phyloP scores from a whole-genome alignment of 805 yeast genomes.

The Metschnikowia cerradonensis region DNA sequence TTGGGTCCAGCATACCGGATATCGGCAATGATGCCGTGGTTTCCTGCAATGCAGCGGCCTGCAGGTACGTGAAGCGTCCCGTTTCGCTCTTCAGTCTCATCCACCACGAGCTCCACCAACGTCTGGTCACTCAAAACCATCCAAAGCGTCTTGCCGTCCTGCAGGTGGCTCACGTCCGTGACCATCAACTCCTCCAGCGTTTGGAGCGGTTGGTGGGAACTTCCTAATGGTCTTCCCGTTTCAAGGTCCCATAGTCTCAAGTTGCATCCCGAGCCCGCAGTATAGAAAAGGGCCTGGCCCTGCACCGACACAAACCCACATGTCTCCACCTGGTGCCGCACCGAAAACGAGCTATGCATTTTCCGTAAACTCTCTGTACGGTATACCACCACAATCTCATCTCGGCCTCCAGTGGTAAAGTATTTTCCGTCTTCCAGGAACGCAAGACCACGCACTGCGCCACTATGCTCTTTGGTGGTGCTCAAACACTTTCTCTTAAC shows the following conservation, averaged over 20 bases:
- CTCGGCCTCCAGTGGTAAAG: slow-evolving; percentile 85
- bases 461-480: slow-evolving; percentile 67
- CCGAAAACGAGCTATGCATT: slow-evolving; percentile 64
- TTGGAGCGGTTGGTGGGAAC: slow-evolving; percentile 45
- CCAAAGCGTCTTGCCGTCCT: slow-evolving; percentile 33
- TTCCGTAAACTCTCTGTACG: slow-evolving; percentile 46
- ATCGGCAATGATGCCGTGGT: slow-evolving; percentile 94
- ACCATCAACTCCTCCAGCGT: slow-evolving; percentile 73
- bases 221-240: slow-evolving; percentile 44
- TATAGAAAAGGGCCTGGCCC: slow-evolving; percentile 42
- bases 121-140: slow-evolving; percentile 84
- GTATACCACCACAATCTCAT: slow-evolving; percentile 65
- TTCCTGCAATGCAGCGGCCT: slow-evolving; percentile 70
- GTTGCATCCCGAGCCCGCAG: slow-evolving; percentile 78
- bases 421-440: slow-evolving; percentile 50
- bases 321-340: slow-evolving; percentile 67
- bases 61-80: slow-evolving; percentile 33
- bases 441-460: slow-evolving; percentile 83
- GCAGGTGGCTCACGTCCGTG: slow-evolving; percentile 49
- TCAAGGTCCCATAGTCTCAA: slow-evolving; percentile 60
- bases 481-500: slow-evolving; percentile 68
- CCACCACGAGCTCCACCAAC: slow-evolving; percentile 43
- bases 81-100: slow-evolving; percentile 24
- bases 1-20: slow-evolving; percentile 71
- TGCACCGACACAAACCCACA: slow-evolving; percentile 51